A percentile compares a stretch with the other conserved stretches of the same genome.
These are phyloP conservation scores for Diaporthe destruens DNA, from an alignment of 2,329 filamentous ascomycete species.

Conservation along the genomic window DNA sequence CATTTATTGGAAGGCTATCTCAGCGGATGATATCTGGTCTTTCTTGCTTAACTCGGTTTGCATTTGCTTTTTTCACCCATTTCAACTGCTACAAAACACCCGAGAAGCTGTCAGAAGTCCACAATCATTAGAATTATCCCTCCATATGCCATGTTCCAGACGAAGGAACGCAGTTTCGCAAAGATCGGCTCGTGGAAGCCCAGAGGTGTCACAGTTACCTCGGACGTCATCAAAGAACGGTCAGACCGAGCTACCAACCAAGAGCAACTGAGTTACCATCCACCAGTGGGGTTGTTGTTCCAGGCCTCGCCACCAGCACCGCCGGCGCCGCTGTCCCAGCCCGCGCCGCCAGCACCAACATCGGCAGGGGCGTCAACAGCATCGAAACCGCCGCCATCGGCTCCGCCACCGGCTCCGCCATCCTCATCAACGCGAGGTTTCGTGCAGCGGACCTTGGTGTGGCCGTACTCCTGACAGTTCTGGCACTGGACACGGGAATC, in stretches of 20 bases:
- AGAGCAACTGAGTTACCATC: conserved; percentile 14
- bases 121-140: conserved; percentile 1
- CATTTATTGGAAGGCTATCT: background rate
- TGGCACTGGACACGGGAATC: conserved; percentile 68
- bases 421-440: conserved; percentile 50
- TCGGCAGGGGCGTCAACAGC: conserved; percentile 31
- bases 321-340: conserved; percentile 32
- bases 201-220: background rate
- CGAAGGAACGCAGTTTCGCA: background rate
- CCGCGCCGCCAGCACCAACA: conserved; percentile 37
- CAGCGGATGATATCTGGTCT: background rate
- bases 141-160: background rate
- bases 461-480: conserved; percentile 66
- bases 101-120: conserved; percentile 26
- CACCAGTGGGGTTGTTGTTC: conserved; percentile 28
- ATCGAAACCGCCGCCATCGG: conserved; percentile 30
- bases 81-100: conserved; percentile 10
- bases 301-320: conserved; percentile 38
- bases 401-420: conserved; percentile 29
- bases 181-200: background rate
- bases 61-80: background rate
- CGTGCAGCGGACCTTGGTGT: conserved; percentile 56
- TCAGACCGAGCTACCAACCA: background rate
- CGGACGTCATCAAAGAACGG: background rate
- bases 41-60: conserved; percentile 4